Evolutionary conservation across 257 asterid genomes (phyloP).

Genomic region (Primulina eburnea): DNA sequence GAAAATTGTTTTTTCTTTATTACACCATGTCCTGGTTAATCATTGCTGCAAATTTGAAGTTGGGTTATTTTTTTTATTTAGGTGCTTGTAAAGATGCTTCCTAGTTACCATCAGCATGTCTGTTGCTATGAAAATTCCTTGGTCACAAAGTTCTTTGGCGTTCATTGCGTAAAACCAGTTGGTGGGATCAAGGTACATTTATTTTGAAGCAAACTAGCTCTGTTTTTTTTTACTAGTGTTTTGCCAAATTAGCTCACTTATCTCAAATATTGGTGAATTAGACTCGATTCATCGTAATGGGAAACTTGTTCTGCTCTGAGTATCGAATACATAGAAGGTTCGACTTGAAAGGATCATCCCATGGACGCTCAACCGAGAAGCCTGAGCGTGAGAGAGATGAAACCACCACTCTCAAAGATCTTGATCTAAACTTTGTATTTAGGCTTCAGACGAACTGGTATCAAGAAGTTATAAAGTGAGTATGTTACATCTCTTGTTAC

Average conservation of each 20-base stretch:
- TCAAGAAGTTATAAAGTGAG: slow-evolving; percentile 72
- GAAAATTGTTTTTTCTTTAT: not conserved
- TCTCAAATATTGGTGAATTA: slow-evolving; percentile 22
- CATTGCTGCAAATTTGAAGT: slow-evolving; percentile 20
- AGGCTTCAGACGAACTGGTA: slow-evolving; percentile 58
- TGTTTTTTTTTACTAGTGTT: not conserved
- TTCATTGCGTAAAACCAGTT: slow-evolving; percentile 95
- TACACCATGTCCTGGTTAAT: not conserved
- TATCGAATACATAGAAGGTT: slow-evolving; percentile 72
- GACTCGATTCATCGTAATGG: slow-evolving; percentile 93
- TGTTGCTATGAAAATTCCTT: slow-evolving; percentile 81
- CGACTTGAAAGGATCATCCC: slow-evolving; percentile 80
- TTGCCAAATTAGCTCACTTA: slow-evolving; percentile 22
- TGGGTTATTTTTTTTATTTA: slow-evolving; percentile 31
- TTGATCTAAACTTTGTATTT: slow-evolving; percentile 65
- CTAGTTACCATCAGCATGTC: slow-evolving; percentile 74
- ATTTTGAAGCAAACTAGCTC: slow-evolving; percentile 15
- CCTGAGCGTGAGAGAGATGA: slow-evolving; percentile 66
- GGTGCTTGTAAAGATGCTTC: slow-evolving; percentile 98
- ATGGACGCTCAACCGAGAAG: slow-evolving; percentile 72
- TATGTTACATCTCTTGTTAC: not conserved
- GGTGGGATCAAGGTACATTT: slow-evolving; percentile 83
- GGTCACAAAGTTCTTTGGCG: slow-evolving; percentile 87
- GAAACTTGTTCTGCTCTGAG: slow-evolving; percentile 80
- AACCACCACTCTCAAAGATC: slow-evolving; percentile 83